These are phyloP conservation scores for Torulaspora delbrueckii DNA, from an alignment of 805 yeast genomes.

Conservation along the genomic window DNA sequence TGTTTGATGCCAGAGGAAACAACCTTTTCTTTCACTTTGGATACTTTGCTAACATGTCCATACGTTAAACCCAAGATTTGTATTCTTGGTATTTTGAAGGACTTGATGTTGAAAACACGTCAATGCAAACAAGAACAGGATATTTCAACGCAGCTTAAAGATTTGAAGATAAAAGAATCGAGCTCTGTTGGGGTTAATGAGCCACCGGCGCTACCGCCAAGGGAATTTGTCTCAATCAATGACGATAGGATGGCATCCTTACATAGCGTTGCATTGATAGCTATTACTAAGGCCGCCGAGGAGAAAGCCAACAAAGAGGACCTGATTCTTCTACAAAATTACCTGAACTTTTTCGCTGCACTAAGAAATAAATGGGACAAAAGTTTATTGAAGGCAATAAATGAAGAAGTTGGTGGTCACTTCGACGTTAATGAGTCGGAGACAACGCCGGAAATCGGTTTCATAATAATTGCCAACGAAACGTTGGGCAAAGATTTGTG, in stretches of 20 bases:
- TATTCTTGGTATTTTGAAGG: slow-evolving; percentile 64
- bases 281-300: slow-evolving; percentile 25
- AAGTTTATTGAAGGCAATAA: slow-evolving; percentile 30
- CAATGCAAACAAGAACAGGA: slow-evolving; percentile 8
- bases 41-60: slow-evolving; percentile 64
- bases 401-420: slow-evolving; percentile 28
- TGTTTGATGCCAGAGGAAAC: slow-evolving; percentile 51
- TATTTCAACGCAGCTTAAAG: slow-evolving; percentile 5
- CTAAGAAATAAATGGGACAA: slow-evolving; percentile 35
- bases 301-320: slow-evolving; percentile 9
- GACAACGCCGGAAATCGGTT: slow-evolving; percentile 24
- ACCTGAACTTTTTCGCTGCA: slow-evolving; percentile 49
- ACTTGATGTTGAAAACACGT: slow-evolving; percentile 44
- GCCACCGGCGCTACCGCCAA: slow-evolving; percentile 19
- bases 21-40: slow-evolving; percentile 56
- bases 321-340: slow-evolving; percentile 41
- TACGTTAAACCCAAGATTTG: slow-evolving; percentile 55
- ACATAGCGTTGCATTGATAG: slow-evolving; percentile 21
- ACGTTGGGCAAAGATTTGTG: slow-evolving; percentile 15
- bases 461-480: slow-evolving; percentile 28
- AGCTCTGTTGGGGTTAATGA: slow-evolving; percentile 1
- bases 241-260: slow-evolving; percentile 40
- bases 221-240: slow-evolving; percentile 40
- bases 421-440: slow-evolving; percentile 21
- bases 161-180: slow-evolving; percentile 6